Conservation (phyloP, 2,329 filamentous ascomycete species). For the Aspergillus tubingensis region DNA sequence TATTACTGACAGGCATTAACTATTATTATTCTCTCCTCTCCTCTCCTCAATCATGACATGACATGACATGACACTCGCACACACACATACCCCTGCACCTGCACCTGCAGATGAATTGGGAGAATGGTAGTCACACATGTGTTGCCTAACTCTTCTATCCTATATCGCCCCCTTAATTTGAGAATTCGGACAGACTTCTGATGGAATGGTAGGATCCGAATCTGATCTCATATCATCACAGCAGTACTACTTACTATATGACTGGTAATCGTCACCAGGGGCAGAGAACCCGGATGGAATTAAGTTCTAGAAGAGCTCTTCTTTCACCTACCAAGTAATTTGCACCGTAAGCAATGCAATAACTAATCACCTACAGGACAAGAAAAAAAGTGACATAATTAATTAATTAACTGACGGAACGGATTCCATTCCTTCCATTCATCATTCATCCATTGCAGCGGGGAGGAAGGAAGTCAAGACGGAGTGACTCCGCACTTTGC, state of each 20-base stretch:
- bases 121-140: constrained; percentile 12
- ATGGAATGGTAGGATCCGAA: neutral
- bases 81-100: constrained; percentile 2
- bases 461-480: neutral
- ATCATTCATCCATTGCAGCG: neutral
- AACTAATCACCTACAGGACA: neutral
- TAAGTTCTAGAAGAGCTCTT: neutral
- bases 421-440: neutral
- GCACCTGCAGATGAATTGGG: constrained; percentile 8
- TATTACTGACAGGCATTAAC: too few relatives aligned
- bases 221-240: constrained; percentile 4
- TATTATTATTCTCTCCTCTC: too few relatives aligned
- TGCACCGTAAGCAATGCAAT: neutral
- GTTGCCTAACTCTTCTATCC: neutral
- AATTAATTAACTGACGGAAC: too few relatives aligned
- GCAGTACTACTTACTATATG: constrained; percentile 3
- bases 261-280: constrained; percentile 8
- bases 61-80: neutral
- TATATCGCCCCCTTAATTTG: neutral
- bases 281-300: neutral
- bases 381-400: too few relatives aligned
- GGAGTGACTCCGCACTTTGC: too few relatives aligned
- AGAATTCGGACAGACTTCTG: neutral
- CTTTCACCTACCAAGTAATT: neutral
- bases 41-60: neutral